Evolutionary conservation across 495 filamentous ascomycete species (phyloP).

Genomic region (Neurospora sp.): DNA sequence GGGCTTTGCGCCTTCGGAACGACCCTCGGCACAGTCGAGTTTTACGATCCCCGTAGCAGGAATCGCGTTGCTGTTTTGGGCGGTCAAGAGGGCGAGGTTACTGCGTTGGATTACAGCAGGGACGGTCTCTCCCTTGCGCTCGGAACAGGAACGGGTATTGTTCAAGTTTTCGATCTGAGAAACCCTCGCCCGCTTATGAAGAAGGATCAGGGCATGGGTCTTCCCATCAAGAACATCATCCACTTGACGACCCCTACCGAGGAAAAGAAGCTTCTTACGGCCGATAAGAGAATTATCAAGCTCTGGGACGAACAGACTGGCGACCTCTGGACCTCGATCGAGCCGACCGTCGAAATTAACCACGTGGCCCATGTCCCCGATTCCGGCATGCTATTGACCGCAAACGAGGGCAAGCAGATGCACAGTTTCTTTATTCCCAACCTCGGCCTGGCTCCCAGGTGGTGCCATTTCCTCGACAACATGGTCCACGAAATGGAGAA

Average conservation of each 20-base stretch:
- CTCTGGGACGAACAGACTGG: slow-evolving; percentile 80
- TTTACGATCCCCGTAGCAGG: slow-evolving; percentile 84
- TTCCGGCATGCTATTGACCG: slow-evolving; percentile 85
- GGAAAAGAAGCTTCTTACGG: slow-evolving; percentile 80
- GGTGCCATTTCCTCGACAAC: slow-evolving; percentile 95
- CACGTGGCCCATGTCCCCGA: slow-evolving; percentile 79
- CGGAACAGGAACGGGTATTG: slow-evolving; percentile 81
- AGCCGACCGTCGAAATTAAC: slow-evolving; percentile 90
- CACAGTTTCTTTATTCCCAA: slow-evolving; percentile 96
- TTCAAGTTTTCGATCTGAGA: slow-evolving; percentile 87
- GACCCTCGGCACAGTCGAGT: slow-evolving; percentile 88
- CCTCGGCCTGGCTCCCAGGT: slow-evolving; percentile 73
- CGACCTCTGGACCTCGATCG: slow-evolving; percentile 85
- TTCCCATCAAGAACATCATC: slow-evolving; percentile 79
- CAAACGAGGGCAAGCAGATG: slow-evolving; percentile 63
- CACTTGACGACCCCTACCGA: slow-evolving; percentile 71
- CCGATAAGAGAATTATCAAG: slow-evolving; percentile 95
- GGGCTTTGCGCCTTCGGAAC: slow-evolving; percentile 91
- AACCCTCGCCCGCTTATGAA: slow-evolving; percentile 73
- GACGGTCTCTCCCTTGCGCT: slow-evolving; percentile 80
- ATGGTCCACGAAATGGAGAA: slow-evolving; percentile 98
- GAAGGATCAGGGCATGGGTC: slow-evolving; percentile 95
- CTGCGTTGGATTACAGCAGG: slow-evolving; percentile 73
- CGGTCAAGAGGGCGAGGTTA: slow-evolving; percentile 60
- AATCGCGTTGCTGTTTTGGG: slow-evolving; percentile 69